These are phyloP conservation scores for Pneumocystis jirovecii DNA, from an alignment of 1,139 yeast species.

Conservation along the genomic window DNA sequence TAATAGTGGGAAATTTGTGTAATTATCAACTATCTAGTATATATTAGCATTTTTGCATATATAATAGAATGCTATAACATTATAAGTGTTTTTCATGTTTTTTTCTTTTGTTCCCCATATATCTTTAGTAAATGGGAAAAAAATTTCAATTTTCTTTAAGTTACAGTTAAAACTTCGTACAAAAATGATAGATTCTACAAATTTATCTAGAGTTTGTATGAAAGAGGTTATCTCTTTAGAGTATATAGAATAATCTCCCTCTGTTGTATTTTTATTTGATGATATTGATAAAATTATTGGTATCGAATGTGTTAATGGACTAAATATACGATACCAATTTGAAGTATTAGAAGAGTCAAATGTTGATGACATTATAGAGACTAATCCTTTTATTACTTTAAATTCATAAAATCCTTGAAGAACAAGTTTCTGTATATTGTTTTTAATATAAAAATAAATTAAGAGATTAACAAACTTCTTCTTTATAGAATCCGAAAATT, in stretches of 20 bases:
- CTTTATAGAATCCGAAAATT: not conserved
- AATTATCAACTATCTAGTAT: constrained; percentile 13
- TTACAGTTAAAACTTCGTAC: not conserved
- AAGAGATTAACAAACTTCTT: not conserved
- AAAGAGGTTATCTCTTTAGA: not conserved
- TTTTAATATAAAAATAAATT: not conserved
- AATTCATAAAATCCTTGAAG: constrained; percentile 1
- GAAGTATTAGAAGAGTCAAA: not conserved
- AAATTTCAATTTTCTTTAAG: constrained; percentile 4
- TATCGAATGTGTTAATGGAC: not conserved
- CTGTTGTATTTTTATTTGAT: not conserved
- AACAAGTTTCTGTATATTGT: not conserved
- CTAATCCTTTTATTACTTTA: not conserved
- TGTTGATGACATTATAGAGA: not conserved
- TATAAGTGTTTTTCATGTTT: constrained; percentile 12
- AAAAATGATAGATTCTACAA: not conserved
- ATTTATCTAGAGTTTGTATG: not conserved
- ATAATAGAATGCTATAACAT: constrained; percentile 6
- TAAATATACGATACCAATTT: not conserved
- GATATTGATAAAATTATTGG: not conserved
- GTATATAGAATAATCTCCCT: not conserved
- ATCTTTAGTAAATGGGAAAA: constrained; percentile 6
- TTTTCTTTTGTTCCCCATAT: not conserved
- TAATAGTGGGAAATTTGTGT: constrained; percentile 6
- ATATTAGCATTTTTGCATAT: constrained; percentile 11